These are phyloP conservation scores for Kokia cookei DNA, from an alignment of 441 rosid genomes.

Conservation along the genomic window DNA sequence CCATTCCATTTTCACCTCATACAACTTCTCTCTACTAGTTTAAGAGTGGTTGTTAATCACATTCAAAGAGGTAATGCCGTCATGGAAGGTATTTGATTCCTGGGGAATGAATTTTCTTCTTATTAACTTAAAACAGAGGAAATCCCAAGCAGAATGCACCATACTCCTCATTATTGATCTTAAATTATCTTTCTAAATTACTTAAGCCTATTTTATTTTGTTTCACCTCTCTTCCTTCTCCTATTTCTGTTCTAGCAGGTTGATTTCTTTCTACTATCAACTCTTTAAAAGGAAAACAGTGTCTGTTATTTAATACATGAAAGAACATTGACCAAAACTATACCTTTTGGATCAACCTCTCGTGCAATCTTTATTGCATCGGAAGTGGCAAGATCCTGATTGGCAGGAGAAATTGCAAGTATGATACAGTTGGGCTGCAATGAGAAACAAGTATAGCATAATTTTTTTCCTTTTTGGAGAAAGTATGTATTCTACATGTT, in stretches of 20 bases:
- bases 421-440: conserved; percentile 88
- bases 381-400: conserved; percentile 96
- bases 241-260: background rate
- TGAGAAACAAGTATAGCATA: conserved; percentile 4
- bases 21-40: background rate
- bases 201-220: background rate
- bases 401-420: conserved; percentile 93
- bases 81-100: background rate
- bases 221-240: background rate
- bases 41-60: background rate
- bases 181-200: background rate
- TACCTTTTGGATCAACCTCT: conserved; percentile 91
- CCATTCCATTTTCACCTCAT: background rate
- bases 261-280: background rate
- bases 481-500: background rate
- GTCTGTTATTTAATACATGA: background rate
- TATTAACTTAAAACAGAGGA: background rate
- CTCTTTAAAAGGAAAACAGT: background rate
- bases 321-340: background rate
- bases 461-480: background rate
- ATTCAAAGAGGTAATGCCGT: background rate
- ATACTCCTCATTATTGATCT: background rate
- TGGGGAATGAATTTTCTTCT: background rate
- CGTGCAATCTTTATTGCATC: conserved; percentile 93
- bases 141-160: background rate